Percentiles rank a stretch among this genome's conserved stretches.
Evolutionary conservation across 345 rosid species (phyloP).

Genomic region (Citrus medica): DNA sequence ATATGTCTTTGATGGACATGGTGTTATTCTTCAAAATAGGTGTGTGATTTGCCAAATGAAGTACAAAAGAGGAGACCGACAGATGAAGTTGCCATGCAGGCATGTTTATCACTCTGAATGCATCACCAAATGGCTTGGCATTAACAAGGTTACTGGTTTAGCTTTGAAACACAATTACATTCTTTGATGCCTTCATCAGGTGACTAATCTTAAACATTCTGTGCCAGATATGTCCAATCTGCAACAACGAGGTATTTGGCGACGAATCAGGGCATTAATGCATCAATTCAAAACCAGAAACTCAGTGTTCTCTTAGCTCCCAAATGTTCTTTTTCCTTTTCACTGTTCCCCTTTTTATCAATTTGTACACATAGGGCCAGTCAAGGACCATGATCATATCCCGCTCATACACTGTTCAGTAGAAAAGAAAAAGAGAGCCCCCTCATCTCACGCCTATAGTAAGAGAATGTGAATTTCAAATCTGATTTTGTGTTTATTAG

Average conservation of each 20-base stretch:
- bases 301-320: not conserved
- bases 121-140: slow-evolving; percentile 64
- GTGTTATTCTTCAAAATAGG: slow-evolving; percentile 25
- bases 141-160: slow-evolving; percentile 50
- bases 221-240: slow-evolving; percentile 58
- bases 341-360: not conserved
- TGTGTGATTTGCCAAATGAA: slow-evolving; percentile 70
- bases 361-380: slow-evolving; percentile 28
- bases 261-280: slow-evolving; percentile 35
- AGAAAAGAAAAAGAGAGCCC: not conserved
- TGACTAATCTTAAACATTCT: not conserved
- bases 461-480: slow-evolving; percentile 15
- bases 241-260: slow-evolving; percentile 55
- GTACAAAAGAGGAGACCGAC: slow-evolving; percentile 58
- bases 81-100: slow-evolving; percentile 56
- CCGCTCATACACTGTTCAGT: slow-evolving; percentile 15
- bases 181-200: not conserved
- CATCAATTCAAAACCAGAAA: slow-evolving; percentile 2
- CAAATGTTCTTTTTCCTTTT: not conserved
- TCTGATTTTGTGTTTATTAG: not conserved
- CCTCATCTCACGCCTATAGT: slow-evolving; percentile 10
- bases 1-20: not conserved
- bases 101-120: slow-evolving; percentile 65
- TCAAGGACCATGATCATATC: slow-evolving; percentile 14
- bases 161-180: not conserved